Conservation (phyloP, 2,329 filamentous ascomycete genomes). For the Trichophyton mentagrophytes region DNA sequence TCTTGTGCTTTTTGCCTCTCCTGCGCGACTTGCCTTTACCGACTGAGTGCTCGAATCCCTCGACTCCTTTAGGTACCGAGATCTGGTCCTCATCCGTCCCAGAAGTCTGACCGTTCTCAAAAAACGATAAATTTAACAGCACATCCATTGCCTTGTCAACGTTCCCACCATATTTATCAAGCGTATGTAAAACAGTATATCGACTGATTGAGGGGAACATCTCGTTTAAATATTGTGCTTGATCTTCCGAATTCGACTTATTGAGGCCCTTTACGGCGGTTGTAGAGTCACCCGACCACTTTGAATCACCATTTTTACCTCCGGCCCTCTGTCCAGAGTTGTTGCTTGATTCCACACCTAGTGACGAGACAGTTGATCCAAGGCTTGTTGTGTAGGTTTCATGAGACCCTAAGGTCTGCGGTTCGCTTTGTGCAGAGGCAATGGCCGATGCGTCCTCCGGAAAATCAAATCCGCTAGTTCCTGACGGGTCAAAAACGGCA, state of each 20-base stretch:
- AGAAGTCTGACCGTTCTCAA: constrained; percentile 43
- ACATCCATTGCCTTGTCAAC: constrained; percentile 63
- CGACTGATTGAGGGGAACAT: constrained; percentile 60
- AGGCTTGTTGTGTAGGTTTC: constrained; percentile 40
- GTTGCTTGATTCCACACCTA: constrained; percentile 19
- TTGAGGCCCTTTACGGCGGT: constrained; percentile 18
- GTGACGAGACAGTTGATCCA: constrained; percentile 34
- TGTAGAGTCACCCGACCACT: constrained; percentile 11
- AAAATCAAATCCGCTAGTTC: constrained; percentile 40
- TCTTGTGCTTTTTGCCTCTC: constrained; percentile 34
- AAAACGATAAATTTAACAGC: constrained; percentile 64
- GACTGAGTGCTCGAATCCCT: constrained; percentile 51
- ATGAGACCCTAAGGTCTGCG: constrained; percentile 29
- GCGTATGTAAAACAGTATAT: constrained; percentile 51
- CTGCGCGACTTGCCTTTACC: constrained; percentile 33
- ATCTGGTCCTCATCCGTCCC: constrained; percentile 32
- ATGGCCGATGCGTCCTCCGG: constrained; percentile 19
- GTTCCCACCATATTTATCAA: constrained; percentile 56
- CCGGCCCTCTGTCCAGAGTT: background rate
- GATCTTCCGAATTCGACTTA: constrained; percentile 47
- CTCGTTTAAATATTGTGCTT: constrained; percentile 41
- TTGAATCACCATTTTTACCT: constrained; percentile 6
- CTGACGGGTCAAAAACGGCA: constrained; percentile 62
- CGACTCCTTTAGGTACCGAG: constrained; percentile 55
- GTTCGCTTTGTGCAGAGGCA: constrained; percentile 19